These are phyloP conservation scores for Teunomyces cretensis DNA, from an alignment of 805 yeast species.

Conservation along the genomic window DNA sequence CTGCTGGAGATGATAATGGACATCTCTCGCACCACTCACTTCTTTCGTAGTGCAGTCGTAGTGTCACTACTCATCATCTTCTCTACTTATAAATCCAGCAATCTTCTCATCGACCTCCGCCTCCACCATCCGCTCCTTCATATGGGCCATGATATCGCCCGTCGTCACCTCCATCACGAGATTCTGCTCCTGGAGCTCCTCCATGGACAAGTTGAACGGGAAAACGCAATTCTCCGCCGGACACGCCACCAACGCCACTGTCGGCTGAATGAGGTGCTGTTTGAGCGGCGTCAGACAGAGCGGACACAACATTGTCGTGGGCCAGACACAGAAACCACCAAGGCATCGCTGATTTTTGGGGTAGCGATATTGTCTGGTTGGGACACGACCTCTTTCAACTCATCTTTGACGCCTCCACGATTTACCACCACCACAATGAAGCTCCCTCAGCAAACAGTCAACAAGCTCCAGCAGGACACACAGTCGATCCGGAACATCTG, in stretches of 20 bases:
- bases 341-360: too few relatives aligned
- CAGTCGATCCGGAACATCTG: slow-evolving; percentile 82
- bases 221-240: slow-evolving; percentile 27
- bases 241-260: slow-evolving; percentile 27
- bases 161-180: slow-evolving; percentile 20
- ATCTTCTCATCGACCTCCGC: slow-evolving; percentile 25
- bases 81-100: slow-evolving; percentile 21
- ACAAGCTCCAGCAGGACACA: slow-evolving; percentile 67
- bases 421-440: slow-evolving; percentile 33
- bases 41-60: not conserved
- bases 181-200: slow-evolving; percentile 25
- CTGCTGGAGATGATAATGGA: too few relatives aligned
- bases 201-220: slow-evolving; percentile 32
- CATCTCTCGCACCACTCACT: too few relatives aligned
- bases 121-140: slow-evolving; percentile 25
- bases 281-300: slow-evolving; percentile 22
- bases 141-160: slow-evolving; percentile 23
- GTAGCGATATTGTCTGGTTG: too few relatives aligned
- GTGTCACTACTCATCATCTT: not conserved
- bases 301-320: slow-evolving; percentile 32
- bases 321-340: too few relatives aligned
- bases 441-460: slow-evolving; percentile 63
- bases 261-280: slow-evolving; percentile 27
- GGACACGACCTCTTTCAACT: too few relatives aligned
- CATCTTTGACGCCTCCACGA: too few relatives aligned